These are phyloP conservation scores for Phytophthora podocarpi DNA, from an alignment of 352 stramenopile species.

Conservation along the genomic window DNA sequence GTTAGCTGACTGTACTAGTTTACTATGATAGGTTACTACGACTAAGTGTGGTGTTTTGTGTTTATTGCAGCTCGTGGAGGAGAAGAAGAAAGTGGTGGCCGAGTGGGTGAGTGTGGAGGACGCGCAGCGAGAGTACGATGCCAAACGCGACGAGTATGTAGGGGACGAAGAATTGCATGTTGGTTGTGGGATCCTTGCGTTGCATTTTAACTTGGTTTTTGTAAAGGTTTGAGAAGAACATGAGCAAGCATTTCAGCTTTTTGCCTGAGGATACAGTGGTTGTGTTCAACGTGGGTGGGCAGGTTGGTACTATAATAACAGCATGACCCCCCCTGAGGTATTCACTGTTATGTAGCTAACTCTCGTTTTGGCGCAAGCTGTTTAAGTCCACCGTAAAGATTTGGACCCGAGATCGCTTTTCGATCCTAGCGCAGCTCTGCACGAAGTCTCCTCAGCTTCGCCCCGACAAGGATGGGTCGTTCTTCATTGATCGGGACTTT, in stretches of 20 bases:
- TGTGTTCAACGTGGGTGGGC: slow-evolving; percentile 74
- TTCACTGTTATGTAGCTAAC: background rate
- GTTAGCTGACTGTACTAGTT: background rate
- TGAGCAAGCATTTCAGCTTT: slow-evolving; percentile 64
- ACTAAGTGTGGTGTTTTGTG: background rate
- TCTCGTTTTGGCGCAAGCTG: slow-evolving; percentile 44
- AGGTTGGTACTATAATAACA: no score
- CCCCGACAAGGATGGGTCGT: slow-evolving; percentile 56
- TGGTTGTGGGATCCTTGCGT: background rate
- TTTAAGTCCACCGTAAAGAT: slow-evolving; percentile 77
- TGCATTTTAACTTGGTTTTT: background rate
- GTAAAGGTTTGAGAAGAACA: slow-evolving; percentile 63
- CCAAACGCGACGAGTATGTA: slow-evolving; percentile 61
- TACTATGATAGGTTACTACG: background rate
- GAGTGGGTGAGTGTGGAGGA: slow-evolving; percentile 77
- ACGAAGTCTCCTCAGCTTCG: slow-evolving; percentile 62
- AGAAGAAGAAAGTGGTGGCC: slow-evolving; percentile 77
- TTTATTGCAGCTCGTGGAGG: slow-evolving; percentile 54
- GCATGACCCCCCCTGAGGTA: no score
- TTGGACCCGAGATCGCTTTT: slow-evolving; percentile 81
- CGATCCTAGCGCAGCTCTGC: slow-evolving; percentile 81
- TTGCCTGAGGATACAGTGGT: slow-evolving; percentile 52
- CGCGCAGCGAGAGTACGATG: slow-evolving; percentile 64
- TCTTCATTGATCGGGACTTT: slow-evolving; percentile 78
- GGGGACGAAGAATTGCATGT: background rate